A percentile compares a stretch with the other conserved stretches of the same genome.
These are phyloP conservation scores for Filosporella fistucella DNA, from an alignment of 495 filamentous ascomycete genomes.

Conservation along the genomic window DNA sequence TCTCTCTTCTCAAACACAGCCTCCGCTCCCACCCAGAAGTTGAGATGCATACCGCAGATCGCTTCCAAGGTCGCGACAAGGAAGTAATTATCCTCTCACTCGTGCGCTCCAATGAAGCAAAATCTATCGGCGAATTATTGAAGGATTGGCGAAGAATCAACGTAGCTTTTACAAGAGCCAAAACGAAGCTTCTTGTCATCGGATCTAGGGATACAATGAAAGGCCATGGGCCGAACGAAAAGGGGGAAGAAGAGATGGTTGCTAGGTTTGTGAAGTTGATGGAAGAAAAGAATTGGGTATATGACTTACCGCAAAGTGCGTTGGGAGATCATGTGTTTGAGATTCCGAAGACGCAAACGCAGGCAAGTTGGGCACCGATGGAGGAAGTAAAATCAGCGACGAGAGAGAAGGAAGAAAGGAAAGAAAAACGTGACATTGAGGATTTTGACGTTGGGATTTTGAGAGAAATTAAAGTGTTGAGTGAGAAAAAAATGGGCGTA, in stretches of 20 bases:
- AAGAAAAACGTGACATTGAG: conserved; percentile 6
- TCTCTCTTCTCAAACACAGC: conserved; percentile 46
- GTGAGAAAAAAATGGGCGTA: conserved; percentile 9
- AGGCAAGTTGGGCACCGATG: not conserved
- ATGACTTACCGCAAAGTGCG: conserved; percentile 59
- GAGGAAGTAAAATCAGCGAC: too few relatives aligned
- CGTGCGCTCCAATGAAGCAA: conserved; percentile 78
- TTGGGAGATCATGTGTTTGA: conserved; percentile 66
- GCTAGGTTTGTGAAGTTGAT: conserved; percentile 70
- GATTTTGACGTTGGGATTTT: conserved; percentile 20
- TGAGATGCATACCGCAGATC: conserved; percentile 94
- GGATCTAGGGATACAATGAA: conserved; percentile 73
- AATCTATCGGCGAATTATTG: conserved; percentile 79
- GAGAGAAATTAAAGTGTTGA: conserved; percentile 10
- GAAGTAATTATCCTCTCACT: conserved; percentile 80
- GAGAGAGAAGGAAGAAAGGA: not conserved
- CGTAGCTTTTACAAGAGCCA: conserved; percentile 88
- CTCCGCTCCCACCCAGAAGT: conserved; percentile 44
- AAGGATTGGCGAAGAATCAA: conserved; percentile 93
- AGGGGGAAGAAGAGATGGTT: conserved; percentile 69
- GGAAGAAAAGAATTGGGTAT: conserved; percentile 68
- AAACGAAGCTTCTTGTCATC: conserved; percentile 82
- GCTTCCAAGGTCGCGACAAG: conserved; percentile 95
- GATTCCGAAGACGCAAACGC: conserved; percentile 36
- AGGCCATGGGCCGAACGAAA: conserved; percentile 24